Conservation (phyloP, 768 basidiomycete species). For the Pilatotrama ljubarskyi region DNA sequence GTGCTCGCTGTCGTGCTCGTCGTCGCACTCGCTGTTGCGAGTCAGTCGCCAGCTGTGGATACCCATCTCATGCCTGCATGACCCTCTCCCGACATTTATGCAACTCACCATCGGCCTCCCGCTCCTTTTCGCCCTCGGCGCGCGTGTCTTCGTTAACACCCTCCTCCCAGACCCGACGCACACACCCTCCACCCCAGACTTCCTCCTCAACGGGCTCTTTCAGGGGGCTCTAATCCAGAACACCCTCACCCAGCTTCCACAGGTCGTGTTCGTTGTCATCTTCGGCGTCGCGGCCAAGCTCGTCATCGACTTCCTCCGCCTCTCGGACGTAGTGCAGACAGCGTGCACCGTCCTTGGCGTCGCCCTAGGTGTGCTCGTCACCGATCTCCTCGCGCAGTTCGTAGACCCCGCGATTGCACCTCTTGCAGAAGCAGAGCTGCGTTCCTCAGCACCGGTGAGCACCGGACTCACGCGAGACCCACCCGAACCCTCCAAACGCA, state of each 20-base stretch:
- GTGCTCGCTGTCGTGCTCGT: constrained; percentile 18
- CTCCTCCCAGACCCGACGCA: constrained; percentile 41
- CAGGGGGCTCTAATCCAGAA: constrained; percentile 77
- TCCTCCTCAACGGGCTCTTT: constrained; percentile 69
- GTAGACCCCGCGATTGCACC: constrained; percentile 40
- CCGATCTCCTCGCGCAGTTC: constrained; percentile 69
- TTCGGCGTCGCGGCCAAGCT: constrained; percentile 62
- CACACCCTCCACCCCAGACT: constrained; percentile 51
- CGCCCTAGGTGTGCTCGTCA: constrained; percentile 66
- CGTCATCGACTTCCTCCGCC: constrained; percentile 57
- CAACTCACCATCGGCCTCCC: constrained; percentile 58
- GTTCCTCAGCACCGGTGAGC: not conserved
- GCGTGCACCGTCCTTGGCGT: constrained; percentile 65
- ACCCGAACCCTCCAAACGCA: constrained; percentile 22
- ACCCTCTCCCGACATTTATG: constrained; percentile 35
- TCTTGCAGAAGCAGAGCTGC: not conserved
- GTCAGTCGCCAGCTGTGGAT: constrained; percentile 21
- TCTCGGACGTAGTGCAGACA: constrained; percentile 54
- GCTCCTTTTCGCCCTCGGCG: constrained; percentile 72
- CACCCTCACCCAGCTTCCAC: constrained; percentile 53
- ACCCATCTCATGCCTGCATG: constrained; percentile 23
- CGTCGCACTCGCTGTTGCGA: constrained; percentile 19
- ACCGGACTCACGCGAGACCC: constrained; percentile 8
- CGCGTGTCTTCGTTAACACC: constrained; percentile 64
- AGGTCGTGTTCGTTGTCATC: constrained; percentile 55